A percentile compares a stretch with the other conserved stretches of the same genome.
phyloP scores from a whole-genome alignment of 257 asterid species.

The Solanum pennellii region DNA sequence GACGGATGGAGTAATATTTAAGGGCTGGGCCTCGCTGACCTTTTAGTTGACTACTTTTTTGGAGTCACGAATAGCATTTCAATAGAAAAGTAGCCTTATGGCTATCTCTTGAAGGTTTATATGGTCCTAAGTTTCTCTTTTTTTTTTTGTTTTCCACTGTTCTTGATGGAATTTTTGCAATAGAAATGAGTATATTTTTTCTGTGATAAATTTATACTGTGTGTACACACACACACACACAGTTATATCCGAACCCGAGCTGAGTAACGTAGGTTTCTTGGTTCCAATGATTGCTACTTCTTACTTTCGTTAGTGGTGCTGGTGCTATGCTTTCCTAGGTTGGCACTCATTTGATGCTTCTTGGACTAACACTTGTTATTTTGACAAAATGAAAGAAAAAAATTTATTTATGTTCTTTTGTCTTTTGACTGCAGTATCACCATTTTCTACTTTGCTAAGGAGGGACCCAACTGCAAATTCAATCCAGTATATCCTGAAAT shows the following conservation, averaged over 20 bases:
- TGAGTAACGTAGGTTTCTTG: background rate
- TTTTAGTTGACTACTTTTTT: background rate
- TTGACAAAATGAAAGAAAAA: background rate
- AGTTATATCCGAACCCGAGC: background rate
- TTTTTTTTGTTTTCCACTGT: background rate
- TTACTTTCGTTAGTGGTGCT: background rate
- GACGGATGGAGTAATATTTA: background rate
- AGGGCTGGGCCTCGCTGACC: background rate
- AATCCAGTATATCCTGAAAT: slow-evolving; percentile 66
- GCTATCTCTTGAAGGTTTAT: background rate
- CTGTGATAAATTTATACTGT: background rate
- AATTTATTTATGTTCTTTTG: background rate
- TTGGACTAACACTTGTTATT: background rate
- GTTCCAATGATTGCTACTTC: background rate
- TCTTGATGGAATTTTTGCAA: background rate
- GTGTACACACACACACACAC: background rate
- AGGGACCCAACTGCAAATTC: slow-evolving; percentile 47
- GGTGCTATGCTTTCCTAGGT: background rate
- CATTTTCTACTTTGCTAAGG: slow-evolving; percentile 75
- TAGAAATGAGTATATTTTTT: background rate
- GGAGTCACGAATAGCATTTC: background rate
- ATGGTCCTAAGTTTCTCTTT: background rate
- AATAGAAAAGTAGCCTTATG: background rate
- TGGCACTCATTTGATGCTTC: background rate
- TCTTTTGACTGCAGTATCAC: slow-evolving; percentile 49